Conservation (phyloP, 176 grass and related monocot genomes). For the Zizania latifolia region DNA sequence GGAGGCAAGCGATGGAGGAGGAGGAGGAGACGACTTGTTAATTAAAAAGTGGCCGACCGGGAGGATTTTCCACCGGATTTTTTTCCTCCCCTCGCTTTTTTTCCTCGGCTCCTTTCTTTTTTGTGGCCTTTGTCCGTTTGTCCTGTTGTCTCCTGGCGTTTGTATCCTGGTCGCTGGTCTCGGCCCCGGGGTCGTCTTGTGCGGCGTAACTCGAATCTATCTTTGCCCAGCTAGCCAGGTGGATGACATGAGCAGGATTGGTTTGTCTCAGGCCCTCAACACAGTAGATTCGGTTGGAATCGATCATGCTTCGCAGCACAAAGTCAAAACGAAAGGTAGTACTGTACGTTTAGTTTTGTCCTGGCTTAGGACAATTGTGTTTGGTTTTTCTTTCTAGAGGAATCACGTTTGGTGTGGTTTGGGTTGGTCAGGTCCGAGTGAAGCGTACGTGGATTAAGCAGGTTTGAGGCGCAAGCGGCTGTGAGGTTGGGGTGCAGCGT, state of each 20-base stretch:
- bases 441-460: background rate
- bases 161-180: background rate
- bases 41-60: slow-evolving; percentile 50
- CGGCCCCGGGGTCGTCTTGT: background rate
- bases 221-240: background rate
- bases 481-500: slow-evolving; percentile 15
- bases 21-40: slow-evolving; percentile 20
- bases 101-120: background rate
- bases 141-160: slow-evolving; percentile 35
- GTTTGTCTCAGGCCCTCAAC: background rate
- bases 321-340: background rate
- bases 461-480: background rate
- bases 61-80: slow-evolving; percentile 36
- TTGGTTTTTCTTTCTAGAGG: too few species aligned
- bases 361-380: background rate
- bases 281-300: background rate
- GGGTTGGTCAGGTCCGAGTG: background rate
- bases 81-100: background rate
- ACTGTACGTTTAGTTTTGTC: background rate
- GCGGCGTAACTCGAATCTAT: background rate
- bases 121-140: slow-evolving; percentile 16
- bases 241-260: background rate
- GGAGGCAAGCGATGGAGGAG: background rate
- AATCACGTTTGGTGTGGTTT: background rate
- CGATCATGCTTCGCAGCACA: background rate